phyloP scores from a whole-genome alignment of 1,139 yeast species.

The Hyphopichia burtonii region DNA sequence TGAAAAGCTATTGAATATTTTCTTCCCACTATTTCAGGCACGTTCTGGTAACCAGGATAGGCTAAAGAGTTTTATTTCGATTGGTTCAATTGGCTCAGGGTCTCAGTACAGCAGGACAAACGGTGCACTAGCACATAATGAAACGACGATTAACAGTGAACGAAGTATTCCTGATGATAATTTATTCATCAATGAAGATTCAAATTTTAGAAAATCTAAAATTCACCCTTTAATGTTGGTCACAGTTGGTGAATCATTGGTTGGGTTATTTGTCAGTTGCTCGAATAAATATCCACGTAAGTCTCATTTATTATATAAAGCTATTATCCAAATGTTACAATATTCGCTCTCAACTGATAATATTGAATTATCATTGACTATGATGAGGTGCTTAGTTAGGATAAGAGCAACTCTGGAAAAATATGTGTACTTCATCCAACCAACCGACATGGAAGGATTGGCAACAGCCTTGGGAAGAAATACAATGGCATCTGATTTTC shows the following conservation, averaged over 20 bases:
- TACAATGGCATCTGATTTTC: conserved; percentile 22
- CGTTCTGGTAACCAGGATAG: conserved; percentile 10
- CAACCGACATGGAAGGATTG: conserved; percentile 65
- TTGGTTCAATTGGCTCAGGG: conserved; percentile 16
- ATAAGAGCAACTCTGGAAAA: conserved; percentile 52
- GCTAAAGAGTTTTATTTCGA: conserved; percentile 21
- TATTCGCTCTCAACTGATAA: conserved; percentile 27
- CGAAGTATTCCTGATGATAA: background rate
- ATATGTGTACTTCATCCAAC: conserved; percentile 49
- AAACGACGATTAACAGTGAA: background rate
- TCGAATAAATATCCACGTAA: conserved; percentile 23
- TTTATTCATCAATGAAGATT: background rate
- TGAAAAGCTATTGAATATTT: conserved; percentile 17
- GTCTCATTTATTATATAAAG: conserved; percentile 28
- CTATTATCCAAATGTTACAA: conserved; percentile 25
- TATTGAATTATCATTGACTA: conserved; percentile 39
- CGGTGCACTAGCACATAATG: conserved; percentile 3
- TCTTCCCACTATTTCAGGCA: conserved; percentile 13
- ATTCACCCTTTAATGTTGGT: background rate
- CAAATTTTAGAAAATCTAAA: background rate
- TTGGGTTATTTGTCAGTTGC: conserved; percentile 29
- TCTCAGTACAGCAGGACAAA: conserved; percentile 5
- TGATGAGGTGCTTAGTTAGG: conserved; percentile 55
- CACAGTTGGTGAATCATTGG: conserved; percentile 30
- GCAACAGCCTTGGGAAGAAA: conserved; percentile 60